Conservation (phyloP, 1,139 yeast genomes). For the Nakaseomyces bracarensis region DNA sequence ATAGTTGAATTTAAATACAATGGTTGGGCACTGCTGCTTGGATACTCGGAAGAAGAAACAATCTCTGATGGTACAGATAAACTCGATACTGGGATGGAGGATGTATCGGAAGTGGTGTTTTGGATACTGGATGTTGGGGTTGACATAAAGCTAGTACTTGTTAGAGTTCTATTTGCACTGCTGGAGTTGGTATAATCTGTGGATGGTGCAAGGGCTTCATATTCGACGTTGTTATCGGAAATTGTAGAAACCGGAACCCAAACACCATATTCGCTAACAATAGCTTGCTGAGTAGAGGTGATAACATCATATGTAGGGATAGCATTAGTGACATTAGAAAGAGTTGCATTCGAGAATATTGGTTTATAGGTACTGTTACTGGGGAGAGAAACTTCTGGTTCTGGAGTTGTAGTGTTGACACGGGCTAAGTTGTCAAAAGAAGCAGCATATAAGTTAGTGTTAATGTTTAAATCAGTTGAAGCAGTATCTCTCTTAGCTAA, state of each 20-base stretch:
- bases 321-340: constrained; percentile 1
- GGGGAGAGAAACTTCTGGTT: neutral
- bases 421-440: neutral
- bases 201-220: neutral
- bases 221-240: neutral
- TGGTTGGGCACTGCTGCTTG: neutral
- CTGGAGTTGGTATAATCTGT: neutral
- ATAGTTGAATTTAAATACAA: neutral
- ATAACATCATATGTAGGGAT: neutral
- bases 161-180: neutral
- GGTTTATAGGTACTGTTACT: constrained; percentile 1
- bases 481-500: constrained; percentile 4
- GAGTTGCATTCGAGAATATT: constrained; percentile 2
- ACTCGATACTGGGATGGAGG: too few relatives aligned
- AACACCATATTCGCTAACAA: constrained; percentile 14
- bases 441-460: constrained; percentile 5
- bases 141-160: neutral
- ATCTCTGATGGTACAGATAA: too few relatives aligned
- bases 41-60: neutral
- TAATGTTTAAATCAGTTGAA: neutral
- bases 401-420: neutral
- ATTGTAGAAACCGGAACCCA: constrained; percentile 12
- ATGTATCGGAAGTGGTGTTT: neutral
- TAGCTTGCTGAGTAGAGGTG: constrained; percentile 12
- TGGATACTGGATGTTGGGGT: neutral